These are phyloP conservation scores for Globisporangium spiculum DNA, from an alignment of 352 stramenopile genomes.

Conservation along the genomic window DNA sequence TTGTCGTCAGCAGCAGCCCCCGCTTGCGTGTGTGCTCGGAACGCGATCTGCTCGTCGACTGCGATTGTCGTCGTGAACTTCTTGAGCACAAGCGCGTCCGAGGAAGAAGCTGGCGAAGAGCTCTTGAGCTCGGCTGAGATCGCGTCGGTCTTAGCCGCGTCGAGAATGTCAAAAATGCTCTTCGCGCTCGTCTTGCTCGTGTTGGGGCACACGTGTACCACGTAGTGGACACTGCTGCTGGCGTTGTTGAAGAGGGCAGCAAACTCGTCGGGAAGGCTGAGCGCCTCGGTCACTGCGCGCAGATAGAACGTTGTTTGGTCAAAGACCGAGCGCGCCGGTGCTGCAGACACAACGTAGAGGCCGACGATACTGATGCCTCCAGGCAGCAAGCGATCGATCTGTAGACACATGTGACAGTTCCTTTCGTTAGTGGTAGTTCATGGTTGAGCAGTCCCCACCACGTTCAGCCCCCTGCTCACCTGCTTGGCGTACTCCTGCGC, in stretches of 20 bases:
- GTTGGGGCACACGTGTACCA: slow-evolving; percentile 38
- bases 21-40: background rate
- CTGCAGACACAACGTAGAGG: slow-evolving; percentile 52
- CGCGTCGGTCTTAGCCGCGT: slow-evolving; percentile 35
- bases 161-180: slow-evolving; percentile 27
- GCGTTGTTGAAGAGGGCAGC: background rate
- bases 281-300: slow-evolving; percentile 38
- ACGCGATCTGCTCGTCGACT: slow-evolving; percentile 42
- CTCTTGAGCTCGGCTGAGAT: slow-evolving; percentile 25
- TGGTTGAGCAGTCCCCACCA: background rate
- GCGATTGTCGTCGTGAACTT: slow-evolving; percentile 44
- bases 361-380: slow-evolving; percentile 52
- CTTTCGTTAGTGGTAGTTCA: background rate
- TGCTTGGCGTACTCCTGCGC: slow-evolving; percentile 62
- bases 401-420: background rate
- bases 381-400: slow-evolving; percentile 58
- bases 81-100: slow-evolving; percentile 21
- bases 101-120: slow-evolving; percentile 9
- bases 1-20: background rate
- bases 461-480: slow-evolving; percentile 1
- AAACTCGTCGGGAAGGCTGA: slow-evolving; percentile 24
- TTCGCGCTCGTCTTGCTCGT: slow-evolving; percentile 18
- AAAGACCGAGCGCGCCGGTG: slow-evolving; percentile 20
- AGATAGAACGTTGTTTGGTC: slow-evolving; percentile 50
- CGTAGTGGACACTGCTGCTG: slow-evolving; percentile 31